Percentiles rank a stretch among this genome's conserved stretches.
These are phyloP conservation scores for Gnetum montanum DNA, from an alignment of 75 land plant species.

Conservation along the genomic window DNA sequence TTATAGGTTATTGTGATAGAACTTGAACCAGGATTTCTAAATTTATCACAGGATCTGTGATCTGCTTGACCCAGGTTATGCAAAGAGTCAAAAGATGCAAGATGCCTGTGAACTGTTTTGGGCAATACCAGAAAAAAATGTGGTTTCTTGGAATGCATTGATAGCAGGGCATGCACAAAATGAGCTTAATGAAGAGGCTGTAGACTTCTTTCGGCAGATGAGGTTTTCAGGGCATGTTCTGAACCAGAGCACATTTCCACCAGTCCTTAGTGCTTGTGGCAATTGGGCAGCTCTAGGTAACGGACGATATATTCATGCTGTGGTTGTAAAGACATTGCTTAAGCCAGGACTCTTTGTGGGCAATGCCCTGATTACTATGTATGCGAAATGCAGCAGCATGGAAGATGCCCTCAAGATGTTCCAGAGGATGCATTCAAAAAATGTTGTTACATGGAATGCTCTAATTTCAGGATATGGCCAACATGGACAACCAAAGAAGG, in stretches of 20 bases:
- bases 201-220: constrained; percentile 36
- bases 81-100: constrained; percentile 10
- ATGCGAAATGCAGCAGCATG: neutral
- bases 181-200: constrained; percentile 26
- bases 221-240: constrained; percentile 22
- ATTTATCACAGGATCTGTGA: no score
- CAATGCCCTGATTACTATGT: constrained; percentile 15
- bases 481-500: neutral
- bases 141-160: constrained; percentile 62
- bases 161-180: constrained; percentile 53
- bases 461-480: neutral
- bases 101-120: constrained; percentile 40
- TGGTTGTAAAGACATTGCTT: constrained; percentile 19
- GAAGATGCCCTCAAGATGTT: neutral
- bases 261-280: constrained; percentile 40
- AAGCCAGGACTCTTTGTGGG: constrained; percentile 33
- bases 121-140: constrained; percentile 27
- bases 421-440: neutral
- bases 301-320: constrained; percentile 30
- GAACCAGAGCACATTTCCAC: constrained; percentile 40
- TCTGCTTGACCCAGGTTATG: constrained; percentile 1
- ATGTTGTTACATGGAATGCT: constrained; percentile 1
- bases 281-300: constrained; percentile 11
- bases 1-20: no score
- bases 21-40: no score